Evolutionary conservation across 2,329 filamentous ascomycete genomes (phyloP), one percentile per base, ranked within the genome.

Genomic region (Aspergillus sergii): DNA sequence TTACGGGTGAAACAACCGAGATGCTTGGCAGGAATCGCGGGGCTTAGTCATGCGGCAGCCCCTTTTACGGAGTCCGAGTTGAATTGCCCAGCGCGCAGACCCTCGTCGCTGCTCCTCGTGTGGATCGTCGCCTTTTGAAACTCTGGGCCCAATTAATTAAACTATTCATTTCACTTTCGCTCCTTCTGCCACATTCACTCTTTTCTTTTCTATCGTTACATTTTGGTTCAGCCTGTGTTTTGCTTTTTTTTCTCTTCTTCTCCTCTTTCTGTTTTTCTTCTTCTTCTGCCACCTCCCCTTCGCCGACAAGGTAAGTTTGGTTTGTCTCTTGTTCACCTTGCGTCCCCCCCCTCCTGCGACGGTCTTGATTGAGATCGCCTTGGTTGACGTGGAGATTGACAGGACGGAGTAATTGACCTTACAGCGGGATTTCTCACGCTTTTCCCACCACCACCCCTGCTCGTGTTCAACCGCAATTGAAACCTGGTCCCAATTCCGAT

Each of bases 11-110:
- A 69, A 69, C 66, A 60, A 28, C 57, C 51, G 59, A 59, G 41
- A 46, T 59, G 60, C 66, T 66, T 69, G 66, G 66, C 57, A 36
- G 58, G 7, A 51, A 58, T 58, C 63, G 65, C 55, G 65, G 64
- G 59, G 14, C 66, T 77, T 71, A 77, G 69, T 78, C 75, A 75
- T 66, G 69, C 48, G 50, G 12, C 64, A 76, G 69, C 75, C 75
- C 75, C 75, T 77, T 78, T 78, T 78, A 72, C 73, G 64, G 63
- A 68, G 64, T 60, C 57, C 62, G 39, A 58, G 56, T 46, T 54
- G 62, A 32, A 53, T 50, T 43, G 28, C 19, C 48, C 30, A 46
- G 36, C 46, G 45, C 12, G 55, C 51, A 55, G 58, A 56, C 30
- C n/a, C 43, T 46, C 46, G 56, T 58, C 56, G 56, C 39, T 57